Evolutionary conservation across 495 filamentous ascomycete species (phyloP), one percentile per base, ranked within the genome.

Genomic region (Elasticomyces elasticus): DNA sequence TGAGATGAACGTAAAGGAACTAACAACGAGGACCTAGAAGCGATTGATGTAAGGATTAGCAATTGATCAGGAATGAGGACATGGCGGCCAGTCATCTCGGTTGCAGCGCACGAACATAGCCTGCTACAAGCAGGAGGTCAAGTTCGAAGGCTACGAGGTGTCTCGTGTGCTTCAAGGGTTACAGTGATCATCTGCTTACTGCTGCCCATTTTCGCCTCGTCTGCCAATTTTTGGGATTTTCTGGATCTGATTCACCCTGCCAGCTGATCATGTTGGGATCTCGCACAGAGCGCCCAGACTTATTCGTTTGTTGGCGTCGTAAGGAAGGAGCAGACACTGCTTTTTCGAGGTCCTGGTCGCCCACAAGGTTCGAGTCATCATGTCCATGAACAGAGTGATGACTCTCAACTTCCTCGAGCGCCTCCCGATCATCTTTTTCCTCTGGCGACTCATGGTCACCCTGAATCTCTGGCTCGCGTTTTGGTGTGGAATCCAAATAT

Each of bases 161-260:
- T n/a, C n/a, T n/a, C n/a, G 35, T 5, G 15, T 5, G 13, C 13
- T n/a, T 40, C 5, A 40, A 2, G 35, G 13, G 13, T 5, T 40
- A 40, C 13, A 5, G 13, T 5, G 2, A 40, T 40, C 35, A 7
- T 33, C 30, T 7, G 35, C 35, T 40, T 40, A 40, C 35, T 40
- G n/a, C n/a, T n/a, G n/a, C n/a, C n/a, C n/a, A n/a, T n/a, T n/a
- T n/a, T n/a, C 48, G 26, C 31, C 38, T 57, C 0, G 23, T 24
- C 1, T 43, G 27, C 65, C 65, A 67, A 49, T 67, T 67, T 57
- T 61, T 55, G 30, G 65, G 65, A 31, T 67, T 65, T 35, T 53
- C 59, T 5, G 62, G 59, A 43, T 66, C 65, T 41, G 63, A 26
- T 2, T 31, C 20, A 1, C 59, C 59, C 15, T 58, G 19, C 61